These are phyloP conservation scores for Leccinum longicurvipes DNA, from an alignment of 768 basidiomycete genomes.

Conservation along the genomic window DNA sequence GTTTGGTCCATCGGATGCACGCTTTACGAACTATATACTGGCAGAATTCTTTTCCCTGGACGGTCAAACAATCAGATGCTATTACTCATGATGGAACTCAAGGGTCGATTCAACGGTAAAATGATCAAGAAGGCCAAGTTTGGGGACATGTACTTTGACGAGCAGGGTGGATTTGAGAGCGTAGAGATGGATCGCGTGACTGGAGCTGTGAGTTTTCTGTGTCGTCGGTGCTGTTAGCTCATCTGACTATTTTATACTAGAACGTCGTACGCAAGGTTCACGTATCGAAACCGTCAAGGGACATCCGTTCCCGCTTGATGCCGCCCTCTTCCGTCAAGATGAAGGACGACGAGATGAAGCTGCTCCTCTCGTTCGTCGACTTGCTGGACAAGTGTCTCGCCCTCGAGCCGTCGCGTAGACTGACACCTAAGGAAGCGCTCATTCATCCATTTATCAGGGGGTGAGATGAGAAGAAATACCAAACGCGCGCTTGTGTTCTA, in stretches of 20 bases:
- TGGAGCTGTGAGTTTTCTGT: conserved; percentile 60
- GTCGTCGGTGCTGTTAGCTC: conserved; percentile 7
- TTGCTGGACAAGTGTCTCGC: conserved; percentile 87
- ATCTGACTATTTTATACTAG: conserved; percentile 41
- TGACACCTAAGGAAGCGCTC: conserved; percentile 88
- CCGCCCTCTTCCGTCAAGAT: conserved; percentile 74
- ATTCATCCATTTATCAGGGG: conserved; percentile 82
- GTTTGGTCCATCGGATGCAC: conserved; percentile 98
- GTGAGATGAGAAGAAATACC: conserved; percentile 22
- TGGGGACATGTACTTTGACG: conserved; percentile 91
- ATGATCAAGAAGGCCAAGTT: conserved; percentile 95
- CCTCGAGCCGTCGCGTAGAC: conserved; percentile 81
- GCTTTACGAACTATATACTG: conserved; percentile 91
- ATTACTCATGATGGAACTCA: conserved; percentile 95
- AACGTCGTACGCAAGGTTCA: conserved; percentile 79
- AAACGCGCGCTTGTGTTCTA: conserved; percentile 8
- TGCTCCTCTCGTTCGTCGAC: conserved; percentile 79
- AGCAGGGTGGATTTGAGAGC: conserved; percentile 81
- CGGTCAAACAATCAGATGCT: conserved; percentile 98
- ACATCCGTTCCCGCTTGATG: conserved; percentile 79
- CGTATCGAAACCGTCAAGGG: conserved; percentile 76
- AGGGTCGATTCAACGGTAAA: conserved; percentile 89
- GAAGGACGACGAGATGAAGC: conserved; percentile 85
- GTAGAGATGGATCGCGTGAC: conserved; percentile 83
- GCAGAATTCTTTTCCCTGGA: conserved; percentile 96